Conservation (phyloP, 257 asterid species). For the Solanum stenotomum region DNA sequence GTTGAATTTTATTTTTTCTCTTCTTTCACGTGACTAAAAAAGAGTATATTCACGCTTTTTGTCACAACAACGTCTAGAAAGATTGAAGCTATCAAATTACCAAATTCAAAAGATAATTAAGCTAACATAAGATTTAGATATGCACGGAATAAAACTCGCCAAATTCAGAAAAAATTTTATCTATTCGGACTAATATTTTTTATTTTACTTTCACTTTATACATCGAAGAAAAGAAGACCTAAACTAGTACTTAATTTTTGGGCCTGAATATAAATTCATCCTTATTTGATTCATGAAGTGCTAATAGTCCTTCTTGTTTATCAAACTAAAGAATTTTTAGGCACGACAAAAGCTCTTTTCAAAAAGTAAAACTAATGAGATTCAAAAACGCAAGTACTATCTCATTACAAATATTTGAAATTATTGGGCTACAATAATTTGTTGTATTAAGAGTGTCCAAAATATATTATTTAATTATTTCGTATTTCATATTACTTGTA, state of each 20-base stretch:
- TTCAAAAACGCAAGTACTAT: no score
- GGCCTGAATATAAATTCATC: no score
- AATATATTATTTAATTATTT: no score
- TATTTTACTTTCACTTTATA: neutral
- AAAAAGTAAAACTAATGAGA: no score
- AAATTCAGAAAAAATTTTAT: rapidly evolving
- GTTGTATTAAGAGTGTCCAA: no score
- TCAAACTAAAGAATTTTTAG: neutral
- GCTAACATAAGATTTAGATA: neutral
- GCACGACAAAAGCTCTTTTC: no score
- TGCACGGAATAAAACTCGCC: neutral
- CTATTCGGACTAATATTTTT: no score
- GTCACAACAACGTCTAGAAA: neutral
- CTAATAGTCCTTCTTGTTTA: neutral
- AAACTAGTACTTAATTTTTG: neutral
- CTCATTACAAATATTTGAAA: no score
- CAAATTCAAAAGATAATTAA: neutral
- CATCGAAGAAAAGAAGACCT: no score
- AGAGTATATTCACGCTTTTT: neutral
- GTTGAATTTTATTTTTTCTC: neutral
- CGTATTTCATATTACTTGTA: no score
- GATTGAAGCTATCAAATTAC: neutral
- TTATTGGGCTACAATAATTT: no score
- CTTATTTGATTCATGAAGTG: neutral
- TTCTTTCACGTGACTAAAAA: neutral